A percentile compares a stretch with the other conserved stretches of the same genome.
Conservation (phyloP, 306 rosid genomes). For the Cajanus cajan region DNA sequence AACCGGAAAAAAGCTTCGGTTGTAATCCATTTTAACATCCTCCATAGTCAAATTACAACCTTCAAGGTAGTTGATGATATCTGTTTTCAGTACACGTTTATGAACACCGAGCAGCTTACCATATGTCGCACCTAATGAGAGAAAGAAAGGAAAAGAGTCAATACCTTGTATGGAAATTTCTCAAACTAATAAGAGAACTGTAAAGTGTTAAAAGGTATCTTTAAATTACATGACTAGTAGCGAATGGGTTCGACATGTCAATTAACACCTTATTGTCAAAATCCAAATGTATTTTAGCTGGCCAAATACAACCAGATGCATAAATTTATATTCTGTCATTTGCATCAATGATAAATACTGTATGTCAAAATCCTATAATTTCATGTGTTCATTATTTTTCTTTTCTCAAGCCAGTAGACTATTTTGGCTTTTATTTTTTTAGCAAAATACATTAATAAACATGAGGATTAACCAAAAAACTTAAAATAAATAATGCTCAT, state of each 20-base stretch:
- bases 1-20: conserved; percentile 33
- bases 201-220: not conserved
- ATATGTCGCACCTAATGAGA: conserved; percentile 47
- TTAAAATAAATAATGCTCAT: not conserved
- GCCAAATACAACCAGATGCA: not conserved
- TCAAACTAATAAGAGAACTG: conserved; percentile 16
- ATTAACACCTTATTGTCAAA: conserved; percentile 15
- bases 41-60: conserved; percentile 65
- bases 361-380: not conserved
- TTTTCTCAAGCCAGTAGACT: not conserved
- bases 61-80: conserved; percentile 61
- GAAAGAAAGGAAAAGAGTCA: not conserved
- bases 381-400: not conserved
- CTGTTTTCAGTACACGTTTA: conserved; percentile 64
- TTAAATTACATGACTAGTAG: not conserved
- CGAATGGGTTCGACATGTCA: not conserved
- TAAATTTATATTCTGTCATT: not conserved
- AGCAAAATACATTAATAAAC: not conserved
- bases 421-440: not conserved
- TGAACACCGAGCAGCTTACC: conserved; percentile 49
- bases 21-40: conserved; percentile 74
- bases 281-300: not conserved
- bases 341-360: not conserved
- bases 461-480: not conserved
- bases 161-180: not conserved